These are phyloP conservation scores for Bruguiera hainesii DNA, from an alignment of 441 rosid genomes.

Conservation along the genomic window DNA sequence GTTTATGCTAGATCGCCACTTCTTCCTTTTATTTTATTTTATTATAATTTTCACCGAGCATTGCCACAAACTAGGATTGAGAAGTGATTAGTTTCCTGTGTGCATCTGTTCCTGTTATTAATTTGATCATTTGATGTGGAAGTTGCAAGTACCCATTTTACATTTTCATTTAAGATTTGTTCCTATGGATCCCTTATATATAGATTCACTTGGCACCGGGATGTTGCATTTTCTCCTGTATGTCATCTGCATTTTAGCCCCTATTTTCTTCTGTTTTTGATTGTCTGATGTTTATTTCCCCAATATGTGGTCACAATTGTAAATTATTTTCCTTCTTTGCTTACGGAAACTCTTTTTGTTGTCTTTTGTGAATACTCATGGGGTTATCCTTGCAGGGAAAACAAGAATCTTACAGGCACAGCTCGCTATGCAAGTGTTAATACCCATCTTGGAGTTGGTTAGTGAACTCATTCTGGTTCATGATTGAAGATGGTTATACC, in stretches of 20 bases:
- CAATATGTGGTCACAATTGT: background rate
- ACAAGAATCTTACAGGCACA: conserved; percentile 88
- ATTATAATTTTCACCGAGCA: too few relatives aligned
- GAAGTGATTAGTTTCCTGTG: background rate
- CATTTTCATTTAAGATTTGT: background rate
- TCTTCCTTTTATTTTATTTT: background rate
- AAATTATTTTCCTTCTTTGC: background rate
- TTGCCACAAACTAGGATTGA: background rate
- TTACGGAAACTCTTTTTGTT: conserved; percentile 13
- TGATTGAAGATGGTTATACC: conserved; percentile 13
- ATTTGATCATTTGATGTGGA: background rate
- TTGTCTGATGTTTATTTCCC: too few relatives aligned
- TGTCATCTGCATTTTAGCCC: background rate
- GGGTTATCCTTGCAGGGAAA: conserved; percentile 51
- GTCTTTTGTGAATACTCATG: conserved; percentile 6
- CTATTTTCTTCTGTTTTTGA: conserved; percentile 10
- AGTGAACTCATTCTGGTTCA: conserved; percentile 27
- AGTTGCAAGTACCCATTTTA: background rate
- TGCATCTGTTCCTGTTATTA: background rate
- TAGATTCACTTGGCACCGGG: background rate
- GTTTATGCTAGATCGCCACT: background rate
- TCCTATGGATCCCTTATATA: background rate
- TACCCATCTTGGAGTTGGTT: conserved; percentile 86
- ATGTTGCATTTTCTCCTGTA: background rate
- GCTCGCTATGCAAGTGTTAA: conserved; percentile 93